Base-by-base conservation (phyloP, 1,284 basidiomycete species). In the Trichosporon sp. region DNA sequence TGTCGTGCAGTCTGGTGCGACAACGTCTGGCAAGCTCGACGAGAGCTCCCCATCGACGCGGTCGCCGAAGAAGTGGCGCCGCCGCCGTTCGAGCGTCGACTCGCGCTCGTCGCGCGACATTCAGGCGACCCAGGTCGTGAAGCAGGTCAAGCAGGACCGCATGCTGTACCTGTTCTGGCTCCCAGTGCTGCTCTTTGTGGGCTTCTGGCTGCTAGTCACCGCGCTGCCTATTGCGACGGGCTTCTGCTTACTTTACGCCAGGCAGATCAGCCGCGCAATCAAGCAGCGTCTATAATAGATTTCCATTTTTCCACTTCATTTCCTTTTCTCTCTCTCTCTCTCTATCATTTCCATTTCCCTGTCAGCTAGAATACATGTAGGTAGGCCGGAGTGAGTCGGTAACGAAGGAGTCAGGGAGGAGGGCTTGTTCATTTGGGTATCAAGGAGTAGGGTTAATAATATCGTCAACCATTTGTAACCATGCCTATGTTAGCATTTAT, bases 161-260 rank as follows among this genome's bases (percentile, higher is more conserved):
- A 96, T 97, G 94, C 85, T 97, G 57, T 80, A 94, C 59, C 81
- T 91, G 63, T 96, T 97, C 84, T 97, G 94, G 94, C 85, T 96
- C 70, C 94, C 94, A 3, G 91, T 95, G 69, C 83, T 96, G 32
- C 71, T 77, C 11, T 79, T 79, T 58, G 74, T 79, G 13, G 76
- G 76, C 16, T 79, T 79, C 59, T 79, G 77, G 77, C 64, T 78
- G n/a, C 59, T 76, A 4, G 74, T 79, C 57, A 73, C 76, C 7
- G 76, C 76, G 14, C 64, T 79, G 27, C 77, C 77, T 3, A 75
- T 79, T 56, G 73, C 72, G 44, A 78, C 77, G 4, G 76, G 75
- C 2, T 77, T 78, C 61, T 70, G 73, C 34, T 65, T 79, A 13
- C 71, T 79, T 9, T 79, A 79, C 61, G 74, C 73, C 14, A 66